Percentiles rank a stretch among this genome's conserved stretches.
Evolutionary conservation across 805 yeast species (phyloP).

Genomic region (Saccharomycopsis malanga): DNA sequence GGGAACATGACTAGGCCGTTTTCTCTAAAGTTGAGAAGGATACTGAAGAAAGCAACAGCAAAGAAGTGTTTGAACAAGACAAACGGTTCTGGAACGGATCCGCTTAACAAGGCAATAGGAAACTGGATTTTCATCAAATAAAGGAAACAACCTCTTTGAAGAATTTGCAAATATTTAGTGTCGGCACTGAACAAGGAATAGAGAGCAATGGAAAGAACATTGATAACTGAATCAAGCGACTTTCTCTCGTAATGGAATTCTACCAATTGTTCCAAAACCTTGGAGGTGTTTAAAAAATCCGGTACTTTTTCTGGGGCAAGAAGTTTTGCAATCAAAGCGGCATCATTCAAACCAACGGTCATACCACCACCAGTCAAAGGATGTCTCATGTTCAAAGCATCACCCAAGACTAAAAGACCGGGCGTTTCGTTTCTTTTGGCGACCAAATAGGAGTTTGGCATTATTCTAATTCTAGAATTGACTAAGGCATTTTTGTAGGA

Average conservation of each 20-base stretch:
- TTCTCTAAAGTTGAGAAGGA: constrained; percentile 57
- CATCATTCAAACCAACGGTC: constrained; percentile 94
- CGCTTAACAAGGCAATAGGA: constrained; percentile 81
- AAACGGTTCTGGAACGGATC: constrained; percentile 70
- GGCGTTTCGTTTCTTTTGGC: constrained; percentile 64
- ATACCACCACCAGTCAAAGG: constrained; percentile 99
- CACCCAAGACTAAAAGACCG: constrained; percentile 83
- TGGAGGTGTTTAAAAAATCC: constrained; percentile 50
- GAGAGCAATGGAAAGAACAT: constrained; percentile 84
- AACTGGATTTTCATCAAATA: constrained; percentile 72
- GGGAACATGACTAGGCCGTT: constrained; percentile 66
- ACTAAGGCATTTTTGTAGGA: constrained; percentile 61
- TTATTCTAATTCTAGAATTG: constrained; percentile 56
- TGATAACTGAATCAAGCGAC: constrained; percentile 72
- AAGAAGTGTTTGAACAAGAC: constrained; percentile 79
- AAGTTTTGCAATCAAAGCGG: constrained; percentile 56
- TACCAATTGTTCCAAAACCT: constrained; percentile 48
- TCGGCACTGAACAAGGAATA: constrained; percentile 90
- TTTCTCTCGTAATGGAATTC: constrained; percentile 77
- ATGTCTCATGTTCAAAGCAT: constrained; percentile 94
- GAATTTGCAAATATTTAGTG: constrained; percentile 48
- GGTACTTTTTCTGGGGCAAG: constrained; percentile 48
- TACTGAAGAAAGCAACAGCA: constrained; percentile 80
- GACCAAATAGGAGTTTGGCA: constrained; percentile 91
- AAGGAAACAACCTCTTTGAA: constrained; percentile 83